Conservation (phyloP, 2,329 filamentous ascomycete species). For the Knoxdaviesia proteae region DNA sequence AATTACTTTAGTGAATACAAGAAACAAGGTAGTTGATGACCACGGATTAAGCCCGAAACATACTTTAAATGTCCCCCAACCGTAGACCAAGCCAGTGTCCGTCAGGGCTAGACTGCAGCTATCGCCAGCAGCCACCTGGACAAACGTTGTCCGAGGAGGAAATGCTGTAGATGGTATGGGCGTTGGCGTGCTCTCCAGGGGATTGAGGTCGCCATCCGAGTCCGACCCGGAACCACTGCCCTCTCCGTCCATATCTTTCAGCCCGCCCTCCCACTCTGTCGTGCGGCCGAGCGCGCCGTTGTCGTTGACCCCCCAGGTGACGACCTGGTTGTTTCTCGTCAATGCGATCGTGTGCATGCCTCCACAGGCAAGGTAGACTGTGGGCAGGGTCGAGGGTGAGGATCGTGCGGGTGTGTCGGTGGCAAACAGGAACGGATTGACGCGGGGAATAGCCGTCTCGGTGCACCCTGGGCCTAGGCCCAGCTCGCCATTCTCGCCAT, state of each 20-base stretch:
- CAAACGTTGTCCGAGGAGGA: conserved; percentile 28
- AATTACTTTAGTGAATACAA: conserved; percentile 8
- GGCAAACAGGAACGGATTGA: conserved; percentile 61
- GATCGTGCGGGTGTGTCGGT: conserved; percentile 9
- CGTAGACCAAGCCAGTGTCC: conserved; percentile 46
- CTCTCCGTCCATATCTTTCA: conserved; percentile 23
- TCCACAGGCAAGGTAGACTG: conserved; percentile 45
- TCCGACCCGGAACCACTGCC: conserved; percentile 6
- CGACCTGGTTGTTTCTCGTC: conserved; percentile 53
- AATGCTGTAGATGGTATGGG: conserved; percentile 31
- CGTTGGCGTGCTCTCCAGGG: conserved; percentile 41
- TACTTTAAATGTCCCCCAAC: conserved; percentile 53
- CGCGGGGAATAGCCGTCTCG: conserved; percentile 36
- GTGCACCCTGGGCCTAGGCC: conserved; percentile 52
- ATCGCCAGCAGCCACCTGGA: conserved; percentile 42
- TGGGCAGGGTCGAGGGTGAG: too few species aligned
- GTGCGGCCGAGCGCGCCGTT: conserved; percentile 52
- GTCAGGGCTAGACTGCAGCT: conserved; percentile 52
- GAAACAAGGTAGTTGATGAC: conserved; percentile 19
- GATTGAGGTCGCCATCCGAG: conserved; percentile 35
- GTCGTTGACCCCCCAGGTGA: conserved; percentile 71
- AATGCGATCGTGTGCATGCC: conserved; percentile 59
- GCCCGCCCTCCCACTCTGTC: conserved; percentile 37
- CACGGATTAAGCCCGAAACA: not conserved
- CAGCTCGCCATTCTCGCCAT: conserved; percentile 59